Percentiles rank a stretch among this genome's conserved stretches.
phyloP scores from a whole-genome alignment of 1,284 basidiomycete species.

The Malassezia sympodialis region DNA sequence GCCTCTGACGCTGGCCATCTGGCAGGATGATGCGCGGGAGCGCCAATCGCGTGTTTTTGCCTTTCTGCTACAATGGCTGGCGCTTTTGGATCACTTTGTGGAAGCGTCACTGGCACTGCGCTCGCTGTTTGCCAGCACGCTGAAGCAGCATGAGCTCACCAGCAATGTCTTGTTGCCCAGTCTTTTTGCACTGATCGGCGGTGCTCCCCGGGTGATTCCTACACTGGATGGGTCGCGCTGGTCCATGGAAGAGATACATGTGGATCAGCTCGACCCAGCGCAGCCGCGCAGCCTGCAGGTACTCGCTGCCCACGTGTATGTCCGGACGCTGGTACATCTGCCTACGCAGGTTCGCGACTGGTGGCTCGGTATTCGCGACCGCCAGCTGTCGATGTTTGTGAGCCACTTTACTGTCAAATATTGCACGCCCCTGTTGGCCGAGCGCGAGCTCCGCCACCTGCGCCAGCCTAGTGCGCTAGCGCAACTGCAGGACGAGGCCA shows the following conservation, averaged over 20 bases:
- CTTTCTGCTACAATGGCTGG: constrained; percentile 77
- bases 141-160: constrained; percentile 63
- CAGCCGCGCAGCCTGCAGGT: constrained; percentile 52
- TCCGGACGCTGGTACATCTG: constrained; percentile 34
- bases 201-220: constrained; percentile 46
- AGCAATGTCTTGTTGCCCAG: constrained; percentile 61
- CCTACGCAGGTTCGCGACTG: constrained; percentile 56
- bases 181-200: constrained; percentile 59
- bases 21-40: not conserved
- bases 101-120: constrained; percentile 76
- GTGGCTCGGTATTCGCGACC: constrained; percentile 78
- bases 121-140: constrained; percentile 70
- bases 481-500: constrained; percentile 67
- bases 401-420: constrained; percentile 69
- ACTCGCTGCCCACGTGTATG: constrained; percentile 74
- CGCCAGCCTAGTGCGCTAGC: constrained; percentile 59
- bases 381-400: constrained; percentile 68
- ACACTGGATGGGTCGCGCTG: constrained; percentile 69
- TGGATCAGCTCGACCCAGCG: constrained; percentile 53
- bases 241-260: constrained; percentile 71
- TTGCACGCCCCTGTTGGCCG: constrained; percentile 82
- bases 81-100: constrained; percentile 73
- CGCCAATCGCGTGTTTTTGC: constrained; percentile 23
- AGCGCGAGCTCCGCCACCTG: constrained; percentile 67
- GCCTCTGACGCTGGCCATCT: not conserved